Evolutionary conservation across 495 filamentous ascomycete species (phyloP), one percentile per base, ranked within the genome.

Genomic region (Tuber aestivum): DNA sequence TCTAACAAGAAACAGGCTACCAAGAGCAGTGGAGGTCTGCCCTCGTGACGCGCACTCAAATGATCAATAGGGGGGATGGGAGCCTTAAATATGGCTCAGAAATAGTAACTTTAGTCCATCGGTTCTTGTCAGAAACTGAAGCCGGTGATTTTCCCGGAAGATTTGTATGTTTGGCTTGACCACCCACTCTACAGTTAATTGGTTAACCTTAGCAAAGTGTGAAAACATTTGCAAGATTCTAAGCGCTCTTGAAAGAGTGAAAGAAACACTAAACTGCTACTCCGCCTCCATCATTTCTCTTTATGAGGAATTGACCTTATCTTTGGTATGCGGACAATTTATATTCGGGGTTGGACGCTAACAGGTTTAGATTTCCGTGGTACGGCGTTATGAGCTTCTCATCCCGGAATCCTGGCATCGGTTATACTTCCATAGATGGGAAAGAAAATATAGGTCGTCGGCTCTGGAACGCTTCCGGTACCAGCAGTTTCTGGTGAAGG

Each of bases 251-350:
- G 56, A 14, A 18, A 20, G 41, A 21, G 23, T 21, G 8, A n/a
- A 38, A 20, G 38, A n/a, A 12, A 35, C 12, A 1, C 41, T 56
- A 23, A 18, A 37, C 0, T 48, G 41, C 70, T 76, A 76, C 37
- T 76, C 75, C 0, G 18, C 71, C 16, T 74, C 71, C 8, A 37
- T 76, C 38, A 32, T 76, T 10, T 45, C 41, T 10, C 56, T 76
- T 23, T 76, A 76, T 21, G 75, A 74, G 41, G 75, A 76, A 41
- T 38, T 76, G 5, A 18, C 61, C 35, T 70, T 68, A 35, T 12
- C 50, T 16, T 68, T 76, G 56, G 75, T 76, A 70, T 32, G 56
- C 5, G 6, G 21, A 5, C 9, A 8, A 8, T 61, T 32, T 61
- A 61, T 32, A 61, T 61, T 27, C 12, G 3, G 12, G 12, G 27